Evolutionary conservation across 345 rosid genomes (phyloP).

Genomic region (Citrus inodora): DNA sequence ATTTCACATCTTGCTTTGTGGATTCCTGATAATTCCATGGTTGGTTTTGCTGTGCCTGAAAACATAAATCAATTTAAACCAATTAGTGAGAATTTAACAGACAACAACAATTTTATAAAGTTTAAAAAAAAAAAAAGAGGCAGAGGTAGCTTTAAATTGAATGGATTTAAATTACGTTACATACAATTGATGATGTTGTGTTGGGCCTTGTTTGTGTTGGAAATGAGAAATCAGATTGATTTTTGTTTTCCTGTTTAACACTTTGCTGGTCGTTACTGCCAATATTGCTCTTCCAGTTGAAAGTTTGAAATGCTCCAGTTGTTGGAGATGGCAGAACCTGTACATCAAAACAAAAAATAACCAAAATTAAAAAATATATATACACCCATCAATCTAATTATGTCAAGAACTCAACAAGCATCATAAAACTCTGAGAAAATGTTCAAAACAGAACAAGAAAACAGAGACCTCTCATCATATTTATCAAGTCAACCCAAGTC

Average conservation of each 20-base stretch:
- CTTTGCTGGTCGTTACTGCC: conserved; percentile 19
- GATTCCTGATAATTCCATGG: conserved; percentile 44
- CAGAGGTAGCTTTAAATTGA: not conserved
- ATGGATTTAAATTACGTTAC: conserved; percentile 5
- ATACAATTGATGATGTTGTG: conserved; percentile 30
- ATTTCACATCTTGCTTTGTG: conserved; percentile 26
- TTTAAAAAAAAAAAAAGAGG: not conserved
- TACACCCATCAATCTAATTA: conserved; percentile 3
- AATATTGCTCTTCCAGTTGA: conserved; percentile 43
- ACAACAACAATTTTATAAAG: not conserved
- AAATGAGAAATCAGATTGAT: conserved; percentile 52
- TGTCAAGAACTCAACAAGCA: not conserved
- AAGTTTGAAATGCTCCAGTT: conserved; percentile 64
- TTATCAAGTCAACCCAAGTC: conserved; percentile 7
- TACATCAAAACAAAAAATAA: conserved; percentile 2
- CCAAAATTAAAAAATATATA: not conserved
- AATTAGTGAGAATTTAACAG: not conserved
- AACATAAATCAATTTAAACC: not conserved
- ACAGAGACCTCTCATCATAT: not conserved
- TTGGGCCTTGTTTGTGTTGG: conserved; percentile 35
- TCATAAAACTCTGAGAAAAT: not conserved
- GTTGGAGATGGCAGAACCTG: conserved; percentile 92
- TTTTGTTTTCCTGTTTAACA: conserved; percentile 44
- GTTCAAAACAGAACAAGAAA: not conserved
- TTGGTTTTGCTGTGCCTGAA: conserved; percentile 49